Evolutionary conservation across 805 yeast species (phyloP).

Genomic region (Ascoidea asiatica): DNA sequence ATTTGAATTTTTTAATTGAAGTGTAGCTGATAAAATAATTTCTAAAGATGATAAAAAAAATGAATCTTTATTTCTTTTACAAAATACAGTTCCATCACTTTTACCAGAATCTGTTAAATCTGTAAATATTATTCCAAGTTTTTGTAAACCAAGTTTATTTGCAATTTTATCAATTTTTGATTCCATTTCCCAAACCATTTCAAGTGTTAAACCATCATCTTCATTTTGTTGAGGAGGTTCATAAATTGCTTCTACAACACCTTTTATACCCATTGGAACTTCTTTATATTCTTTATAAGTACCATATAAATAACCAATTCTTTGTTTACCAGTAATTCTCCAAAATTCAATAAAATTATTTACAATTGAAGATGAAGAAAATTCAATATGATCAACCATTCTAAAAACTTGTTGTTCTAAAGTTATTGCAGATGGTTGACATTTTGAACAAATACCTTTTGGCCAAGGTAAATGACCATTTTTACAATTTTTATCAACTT

Average conservation of each 20-base stretch:
- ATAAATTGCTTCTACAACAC: constrained; percentile 84
- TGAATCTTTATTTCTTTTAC: constrained; percentile 86
- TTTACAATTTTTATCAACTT: constrained; percentile 46
- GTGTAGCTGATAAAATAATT: constrained; percentile 65
- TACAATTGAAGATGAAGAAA: constrained; percentile 57
- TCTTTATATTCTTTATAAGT: constrained; percentile 61
- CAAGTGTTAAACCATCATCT: constrained; percentile 71
- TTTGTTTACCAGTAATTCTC: constrained; percentile 80
- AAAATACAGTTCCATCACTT: constrained; percentile 79
- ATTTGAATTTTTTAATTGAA: constrained; percentile 58
- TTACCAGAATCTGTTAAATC: constrained; percentile 81
- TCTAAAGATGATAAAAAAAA: constrained; percentile 86
- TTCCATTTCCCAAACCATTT: constrained; percentile 36
- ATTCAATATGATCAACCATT: constrained; percentile 97
- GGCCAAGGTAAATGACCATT: constrained; percentile 94
- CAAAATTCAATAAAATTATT: constrained; percentile 82
- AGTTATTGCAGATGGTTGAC: constrained; percentile 94
- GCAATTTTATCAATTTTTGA: constrained; percentile 41
- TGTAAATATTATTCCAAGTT: constrained; percentile 79
- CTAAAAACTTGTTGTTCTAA: constrained; percentile 81
- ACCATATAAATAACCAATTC: constrained; percentile 81
- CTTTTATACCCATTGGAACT: constrained; percentile 89
- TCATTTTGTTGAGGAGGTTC: constrained; percentile 88
- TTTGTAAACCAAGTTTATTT: constrained; percentile 41
- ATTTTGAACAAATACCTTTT: constrained; percentile 83